A percentile compares a stretch with the other conserved stretches of the same genome.
These are phyloP conservation scores for Vitis hybrid DNA, from an alignment of 177 flowering plant genomes.

Conservation along the genomic window DNA sequence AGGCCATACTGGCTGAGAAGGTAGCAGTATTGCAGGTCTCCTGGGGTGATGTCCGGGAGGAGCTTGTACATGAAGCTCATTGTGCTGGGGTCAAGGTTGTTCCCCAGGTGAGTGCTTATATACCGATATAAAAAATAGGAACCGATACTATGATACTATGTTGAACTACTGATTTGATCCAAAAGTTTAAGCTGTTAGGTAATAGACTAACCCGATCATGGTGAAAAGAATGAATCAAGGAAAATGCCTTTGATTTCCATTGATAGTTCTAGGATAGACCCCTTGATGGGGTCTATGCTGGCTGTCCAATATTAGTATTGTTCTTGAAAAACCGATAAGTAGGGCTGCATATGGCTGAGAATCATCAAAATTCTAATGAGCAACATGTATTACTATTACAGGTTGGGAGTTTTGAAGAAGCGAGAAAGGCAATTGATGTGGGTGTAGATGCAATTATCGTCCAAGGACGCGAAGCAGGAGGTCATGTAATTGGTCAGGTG, in stretches of 20 bases:
- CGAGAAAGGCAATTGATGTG: conserved; percentile 54
- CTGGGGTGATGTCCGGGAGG: conserved; percentile 82
- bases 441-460: conserved; percentile 95
- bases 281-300: no score
- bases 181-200: no score
- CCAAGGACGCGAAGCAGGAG: conserved; percentile 94
- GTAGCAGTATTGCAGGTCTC: conserved; percentile 74
- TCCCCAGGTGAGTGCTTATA: conserved; percentile 63
- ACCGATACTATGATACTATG: no score
- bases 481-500: conserved; percentile 94
- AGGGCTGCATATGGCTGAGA: background rate
- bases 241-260: no score
- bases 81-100: conserved; percentile 77
- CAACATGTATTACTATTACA: conserved; percentile 18
- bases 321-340: no score
- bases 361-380: background rate
- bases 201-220: no score
- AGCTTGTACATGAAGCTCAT: conserved; percentile 75
- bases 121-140: no score
- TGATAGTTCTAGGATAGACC: no score
- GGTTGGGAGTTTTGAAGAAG: conserved; percentile 81
- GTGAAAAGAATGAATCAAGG: no score
- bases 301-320: no score
- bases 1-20: conserved; percentile 71
- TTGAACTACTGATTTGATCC: background rate